Percentiles rank a stretch among this genome's conserved stretches.
phyloP scores from a whole-genome alignment of 2,329 filamentous ascomycete genomes.

The Calonectria hawksworthii region DNA sequence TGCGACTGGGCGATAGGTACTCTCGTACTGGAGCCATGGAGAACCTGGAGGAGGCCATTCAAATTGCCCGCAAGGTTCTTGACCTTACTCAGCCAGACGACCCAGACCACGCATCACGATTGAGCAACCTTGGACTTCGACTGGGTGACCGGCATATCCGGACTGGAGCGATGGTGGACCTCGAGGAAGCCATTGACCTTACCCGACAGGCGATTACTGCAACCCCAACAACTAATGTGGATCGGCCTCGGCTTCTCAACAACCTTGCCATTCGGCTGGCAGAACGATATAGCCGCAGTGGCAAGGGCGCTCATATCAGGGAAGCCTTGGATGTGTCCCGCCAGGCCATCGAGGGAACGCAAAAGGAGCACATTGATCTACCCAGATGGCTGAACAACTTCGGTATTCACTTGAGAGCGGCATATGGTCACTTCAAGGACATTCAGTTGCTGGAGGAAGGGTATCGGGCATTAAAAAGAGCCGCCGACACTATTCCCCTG shows the following conservation, averaged over 20 bases:
- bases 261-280: neutral
- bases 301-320: neutral
- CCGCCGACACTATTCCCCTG: neutral
- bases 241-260: neutral
- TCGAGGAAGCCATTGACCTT: neutral
- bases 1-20: neutral
- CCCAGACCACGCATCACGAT: neutral
- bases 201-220: neutral
- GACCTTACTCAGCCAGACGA: neutral
- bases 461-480: neutral
- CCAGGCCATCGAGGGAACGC: neutral
- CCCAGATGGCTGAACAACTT: constrained; percentile 7
- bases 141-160: neutral
- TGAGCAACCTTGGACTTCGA: neutral
- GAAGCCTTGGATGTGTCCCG: neutral
- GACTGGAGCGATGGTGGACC: neutral
- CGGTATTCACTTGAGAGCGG: neutral
- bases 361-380: neutral
- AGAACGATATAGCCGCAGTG: neutral
- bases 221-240: neutral
- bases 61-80: neutral
- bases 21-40: neutral
- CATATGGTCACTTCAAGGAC: neutral
- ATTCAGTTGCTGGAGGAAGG: neutral
- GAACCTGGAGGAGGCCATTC: neutral